Conservation (phyloP, 306 rosid genomes). For the Alnus glutinosa region DNA sequence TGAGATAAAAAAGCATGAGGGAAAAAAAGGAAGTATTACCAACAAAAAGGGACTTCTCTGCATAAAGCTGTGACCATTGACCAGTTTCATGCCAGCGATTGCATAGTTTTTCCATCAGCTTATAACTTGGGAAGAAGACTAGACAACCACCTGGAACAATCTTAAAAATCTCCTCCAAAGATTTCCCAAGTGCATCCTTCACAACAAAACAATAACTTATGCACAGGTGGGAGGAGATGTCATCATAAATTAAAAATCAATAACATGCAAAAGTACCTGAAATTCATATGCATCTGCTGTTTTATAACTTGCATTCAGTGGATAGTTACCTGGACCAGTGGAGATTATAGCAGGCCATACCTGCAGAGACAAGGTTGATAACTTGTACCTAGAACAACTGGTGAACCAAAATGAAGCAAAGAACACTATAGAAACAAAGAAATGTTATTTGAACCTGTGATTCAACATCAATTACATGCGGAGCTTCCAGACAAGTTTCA, state of each 20-base stretch:
- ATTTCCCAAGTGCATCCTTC: slow-evolving; percentile 89
- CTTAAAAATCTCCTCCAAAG: slow-evolving; percentile 85
- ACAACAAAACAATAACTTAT: slow-evolving; percentile 33
- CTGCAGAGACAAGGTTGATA: slow-evolving; percentile 47
- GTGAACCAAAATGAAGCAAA: slow-evolving; percentile 28
- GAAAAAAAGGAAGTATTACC: slow-evolving; percentile 50
- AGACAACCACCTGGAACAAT: slow-evolving; percentile 89
- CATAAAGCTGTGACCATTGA: slow-evolving; percentile 78
- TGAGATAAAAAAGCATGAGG: background rate
- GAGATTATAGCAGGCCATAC: slow-evolving; percentile 89
- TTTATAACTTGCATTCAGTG: slow-evolving; percentile 89
- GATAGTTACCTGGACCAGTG: slow-evolving; percentile 76
- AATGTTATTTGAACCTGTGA: slow-evolving; percentile 57
- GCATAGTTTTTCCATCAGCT: slow-evolving; percentile 82
- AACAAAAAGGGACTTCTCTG: slow-evolving; percentile 67
- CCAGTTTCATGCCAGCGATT: slow-evolving; percentile 93
- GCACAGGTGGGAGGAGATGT: slow-evolving; percentile 12
- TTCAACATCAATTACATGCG: slow-evolving; percentile 85
- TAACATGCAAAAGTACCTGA: slow-evolving; percentile 56
- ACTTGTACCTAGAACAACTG: slow-evolving; percentile 30
- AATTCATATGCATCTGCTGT: slow-evolving; percentile 85
- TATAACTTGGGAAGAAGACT: slow-evolving; percentile 94
- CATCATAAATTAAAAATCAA: slow-evolving; percentile 9
- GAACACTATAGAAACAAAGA: slow-evolving; percentile 25
- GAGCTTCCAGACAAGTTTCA: slow-evolving; percentile 88